These are phyloP conservation scores for Termitomyces titanicus DNA, from an alignment of 768 basidiomycete species.

Conservation along the genomic window DNA sequence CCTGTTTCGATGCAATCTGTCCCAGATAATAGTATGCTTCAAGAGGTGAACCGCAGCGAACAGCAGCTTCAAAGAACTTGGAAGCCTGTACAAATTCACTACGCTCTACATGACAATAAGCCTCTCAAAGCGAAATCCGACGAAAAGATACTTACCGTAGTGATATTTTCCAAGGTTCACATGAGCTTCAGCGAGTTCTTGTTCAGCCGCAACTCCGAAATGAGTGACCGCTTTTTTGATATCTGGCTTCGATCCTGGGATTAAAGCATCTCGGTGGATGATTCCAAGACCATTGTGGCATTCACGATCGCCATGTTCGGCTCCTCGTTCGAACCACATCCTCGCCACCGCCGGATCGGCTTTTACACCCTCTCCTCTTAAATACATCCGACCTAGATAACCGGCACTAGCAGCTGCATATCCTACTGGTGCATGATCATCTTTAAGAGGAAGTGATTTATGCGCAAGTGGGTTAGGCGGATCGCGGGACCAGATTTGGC, in stretches of 20 bases:
- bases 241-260: constrained; percentile 64
- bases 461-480: constrained; percentile 51
- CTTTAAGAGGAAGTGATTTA: constrained; percentile 39
- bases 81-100: constrained; percentile 67
- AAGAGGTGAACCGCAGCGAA: constrained; percentile 86
- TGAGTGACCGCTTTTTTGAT: constrained; percentile 55
- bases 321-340: constrained; percentile 93
- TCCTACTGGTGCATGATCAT: constrained; percentile 46
- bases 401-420: constrained; percentile 80
- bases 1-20: constrained; percentile 66
- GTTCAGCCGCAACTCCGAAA: constrained; percentile 78
- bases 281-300: constrained; percentile 89
- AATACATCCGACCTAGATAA: constrained; percentile 90
- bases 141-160: constrained; percentile 40
- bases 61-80: constrained; percentile 78
- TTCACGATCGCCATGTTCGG: constrained; percentile 78
- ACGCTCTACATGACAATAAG: constrained; percentile 45
- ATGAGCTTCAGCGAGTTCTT: constrained; percentile 90
- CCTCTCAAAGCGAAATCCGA: background rate
- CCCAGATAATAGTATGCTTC: constrained; percentile 95
- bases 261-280: constrained; percentile 86
- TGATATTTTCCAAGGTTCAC: constrained; percentile 86
- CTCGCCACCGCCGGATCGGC: constrained; percentile 71
- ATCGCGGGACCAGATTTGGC: constrained; percentile 86
- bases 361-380: constrained; percentile 90